These are phyloP conservation scores for Fusarium sambucinum DNA, from an alignment of 2,329 filamentous ascomycete species.

Conservation along the genomic window DNA sequence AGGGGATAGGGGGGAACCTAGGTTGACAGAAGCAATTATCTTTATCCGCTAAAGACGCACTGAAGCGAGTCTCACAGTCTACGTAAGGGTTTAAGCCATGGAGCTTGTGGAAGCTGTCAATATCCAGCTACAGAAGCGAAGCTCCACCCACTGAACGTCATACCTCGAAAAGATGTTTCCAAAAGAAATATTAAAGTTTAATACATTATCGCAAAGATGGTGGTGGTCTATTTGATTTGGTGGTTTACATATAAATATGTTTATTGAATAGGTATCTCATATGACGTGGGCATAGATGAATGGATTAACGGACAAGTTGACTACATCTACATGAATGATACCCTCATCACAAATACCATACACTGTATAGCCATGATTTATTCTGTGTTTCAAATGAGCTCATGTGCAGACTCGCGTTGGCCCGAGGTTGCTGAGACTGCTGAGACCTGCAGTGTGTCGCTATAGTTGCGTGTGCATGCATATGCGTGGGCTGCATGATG, in stretches of 20 bases:
- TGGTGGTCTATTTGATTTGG: too few relatives aligned
- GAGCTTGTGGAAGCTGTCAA: constrained; percentile 30
- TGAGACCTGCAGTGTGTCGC: constrained; percentile 18
- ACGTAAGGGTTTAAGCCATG: constrained; percentile 39
- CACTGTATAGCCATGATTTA: not conserved
- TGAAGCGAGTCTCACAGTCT: constrained; percentile 23
- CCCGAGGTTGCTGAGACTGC: not conserved
- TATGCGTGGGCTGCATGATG: constrained; percentile 20
- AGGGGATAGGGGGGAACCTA: constrained; percentile 18
- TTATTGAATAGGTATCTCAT: not conserved
- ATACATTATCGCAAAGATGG: too few relatives aligned
- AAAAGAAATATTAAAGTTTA: constrained; percentile 1
- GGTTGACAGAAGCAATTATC: constrained; percentile 41
- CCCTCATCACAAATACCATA: not conserved
- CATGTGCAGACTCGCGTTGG: not conserved
- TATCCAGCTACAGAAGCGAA: constrained; percentile 12
- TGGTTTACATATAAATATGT: too few relatives aligned
- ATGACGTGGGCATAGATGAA: not conserved
- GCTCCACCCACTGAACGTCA: constrained; percentile 35
- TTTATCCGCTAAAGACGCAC: constrained; percentile 36
- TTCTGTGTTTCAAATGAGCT: not conserved
- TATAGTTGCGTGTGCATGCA: constrained; percentile 19
- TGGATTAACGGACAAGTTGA: not conserved
- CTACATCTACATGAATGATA: not conserved
- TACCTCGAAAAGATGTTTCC: not conserved